Evolutionary conservation across 768 basidiomycete genomes (phyloP).

Genomic region (Paxillus involutus): DNA sequence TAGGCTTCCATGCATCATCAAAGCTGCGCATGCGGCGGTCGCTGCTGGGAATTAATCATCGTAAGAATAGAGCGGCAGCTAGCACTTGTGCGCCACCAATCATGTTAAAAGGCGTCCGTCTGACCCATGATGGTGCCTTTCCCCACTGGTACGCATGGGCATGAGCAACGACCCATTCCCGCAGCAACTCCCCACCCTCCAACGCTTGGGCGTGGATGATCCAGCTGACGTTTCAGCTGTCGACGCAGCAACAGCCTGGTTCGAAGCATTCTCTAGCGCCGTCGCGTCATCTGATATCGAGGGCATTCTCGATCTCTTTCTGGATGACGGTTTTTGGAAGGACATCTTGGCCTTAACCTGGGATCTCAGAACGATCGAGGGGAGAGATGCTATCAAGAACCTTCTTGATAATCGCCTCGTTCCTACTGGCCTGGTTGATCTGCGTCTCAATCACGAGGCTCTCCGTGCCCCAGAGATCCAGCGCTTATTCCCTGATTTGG

Average conservation of each 20-base stretch:
- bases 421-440: constrained; percentile 17
- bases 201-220: constrained; percentile 22
- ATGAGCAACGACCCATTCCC: constrained; percentile 23
- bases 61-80: no score
- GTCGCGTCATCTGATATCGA: constrained; percentile 15
- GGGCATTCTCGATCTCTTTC: constrained; percentile 26
- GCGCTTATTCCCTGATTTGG: constrained; percentile 51
- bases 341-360: constrained; percentile 55
- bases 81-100: background rate
- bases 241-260: constrained; percentile 25
- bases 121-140: background rate
- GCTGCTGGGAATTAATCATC: no score
- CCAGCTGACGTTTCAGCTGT: constrained; percentile 18
- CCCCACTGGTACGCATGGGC: background rate
- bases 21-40: no score
- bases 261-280: constrained; percentile 22
- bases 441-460: constrained; percentile 19
- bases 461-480: constrained; percentile 34
- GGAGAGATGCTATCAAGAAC: constrained; percentile 34
- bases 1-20: no score
- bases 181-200: constrained; percentile 30
- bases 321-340: constrained; percentile 44
- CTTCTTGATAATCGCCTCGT: constrained; percentile 41
- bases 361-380: constrained; percentile 53
- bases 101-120: background rate